These are phyloP conservation scores for Chloris gayana DNA, from an alignment of 176 grass and related monocot species.

Conservation along the genomic window DNA sequence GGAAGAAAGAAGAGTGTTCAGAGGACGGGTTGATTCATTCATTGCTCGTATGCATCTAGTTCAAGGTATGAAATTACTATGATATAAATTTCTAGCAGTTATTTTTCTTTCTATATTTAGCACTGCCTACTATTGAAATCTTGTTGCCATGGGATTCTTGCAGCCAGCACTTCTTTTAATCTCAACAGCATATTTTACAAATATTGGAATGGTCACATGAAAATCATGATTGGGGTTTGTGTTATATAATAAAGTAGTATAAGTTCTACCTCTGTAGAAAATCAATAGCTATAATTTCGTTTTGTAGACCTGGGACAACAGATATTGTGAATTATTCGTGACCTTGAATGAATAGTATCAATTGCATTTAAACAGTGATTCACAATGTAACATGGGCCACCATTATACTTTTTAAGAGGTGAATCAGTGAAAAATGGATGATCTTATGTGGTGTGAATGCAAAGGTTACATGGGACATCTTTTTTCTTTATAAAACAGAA, in stretches of 20 bases:
- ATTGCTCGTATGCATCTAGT: slow-evolving; percentile 95
- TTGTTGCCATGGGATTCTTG: background rate
- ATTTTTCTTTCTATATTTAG: slow-evolving; percentile 27
- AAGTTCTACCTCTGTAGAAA: slow-evolving; percentile 6
- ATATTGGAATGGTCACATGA: slow-evolving; percentile 11
- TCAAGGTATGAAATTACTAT: slow-evolving; percentile 67
- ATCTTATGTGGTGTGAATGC: background rate
- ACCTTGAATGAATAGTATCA: background rate
- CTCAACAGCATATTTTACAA: slow-evolving; percentile 15
- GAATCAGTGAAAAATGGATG: background rate
- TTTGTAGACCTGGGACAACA: background rate
- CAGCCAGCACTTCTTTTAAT: background rate
- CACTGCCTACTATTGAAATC: background rate
- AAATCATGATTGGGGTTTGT: slow-evolving; percentile 4
- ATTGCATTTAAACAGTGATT: slow-evolving; percentile 25
- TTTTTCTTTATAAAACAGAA: slow-evolving; percentile 20
- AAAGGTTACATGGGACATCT: background rate
- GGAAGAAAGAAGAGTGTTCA: slow-evolving; percentile 82
- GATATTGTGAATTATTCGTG: background rate
- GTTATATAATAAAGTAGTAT: slow-evolving; percentile 4
- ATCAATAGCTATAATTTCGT: background rate
- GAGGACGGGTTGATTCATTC: slow-evolving; percentile 78
- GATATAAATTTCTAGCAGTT: slow-evolving; percentile 26
- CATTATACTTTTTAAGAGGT: background rate
- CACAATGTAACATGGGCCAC: slow-evolving; percentile 19